Conservation (phyloP, 371 early-diverging fungal species). For the Sporodiniella umbellata region DNA sequence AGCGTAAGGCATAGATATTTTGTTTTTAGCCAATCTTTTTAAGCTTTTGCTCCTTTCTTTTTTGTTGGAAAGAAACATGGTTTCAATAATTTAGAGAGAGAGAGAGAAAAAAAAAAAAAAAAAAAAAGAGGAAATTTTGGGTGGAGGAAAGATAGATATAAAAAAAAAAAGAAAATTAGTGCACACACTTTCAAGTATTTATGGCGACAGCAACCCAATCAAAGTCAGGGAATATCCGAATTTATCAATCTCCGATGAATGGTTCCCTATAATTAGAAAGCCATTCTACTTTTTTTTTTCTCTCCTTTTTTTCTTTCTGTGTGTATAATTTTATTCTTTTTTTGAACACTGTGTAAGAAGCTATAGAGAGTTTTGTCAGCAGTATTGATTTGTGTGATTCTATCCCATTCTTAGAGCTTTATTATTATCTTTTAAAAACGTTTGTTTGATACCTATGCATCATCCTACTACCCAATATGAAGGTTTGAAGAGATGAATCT, state of each 20-base stretch:
- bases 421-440: too few relatives aligned
- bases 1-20: conserved; percentile 46
- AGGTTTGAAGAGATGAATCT: not conserved
- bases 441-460: too few relatives aligned
- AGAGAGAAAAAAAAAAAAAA: conserved; percentile 3
- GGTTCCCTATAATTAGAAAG: too few relatives aligned
- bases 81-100: too few relatives aligned
- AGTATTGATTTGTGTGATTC: too few relatives aligned
- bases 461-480: too few relatives aligned
- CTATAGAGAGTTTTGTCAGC: too few relatives aligned
- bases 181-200: too few relatives aligned
- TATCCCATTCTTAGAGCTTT: too few relatives aligned
- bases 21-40: conserved; percentile 33
- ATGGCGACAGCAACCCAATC: too few relatives aligned
- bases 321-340: too few relatives aligned
- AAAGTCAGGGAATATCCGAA: not conserved
- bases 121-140: not conserved
- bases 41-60: conserved; percentile 39
- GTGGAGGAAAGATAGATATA: not conserved
- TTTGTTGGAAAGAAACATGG: conserved; percentile 33
- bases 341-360: too few relatives aligned
- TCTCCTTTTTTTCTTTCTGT: not conserved
- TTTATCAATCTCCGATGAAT: not conserved
- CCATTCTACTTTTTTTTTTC: conserved; percentile 5
- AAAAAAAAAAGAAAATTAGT: not conserved